Evolutionary conservation across 306 rosid genomes (phyloP), one percentile per base, ranked within the genome.

Genomic region (Prinsepia uniflora): DNA sequence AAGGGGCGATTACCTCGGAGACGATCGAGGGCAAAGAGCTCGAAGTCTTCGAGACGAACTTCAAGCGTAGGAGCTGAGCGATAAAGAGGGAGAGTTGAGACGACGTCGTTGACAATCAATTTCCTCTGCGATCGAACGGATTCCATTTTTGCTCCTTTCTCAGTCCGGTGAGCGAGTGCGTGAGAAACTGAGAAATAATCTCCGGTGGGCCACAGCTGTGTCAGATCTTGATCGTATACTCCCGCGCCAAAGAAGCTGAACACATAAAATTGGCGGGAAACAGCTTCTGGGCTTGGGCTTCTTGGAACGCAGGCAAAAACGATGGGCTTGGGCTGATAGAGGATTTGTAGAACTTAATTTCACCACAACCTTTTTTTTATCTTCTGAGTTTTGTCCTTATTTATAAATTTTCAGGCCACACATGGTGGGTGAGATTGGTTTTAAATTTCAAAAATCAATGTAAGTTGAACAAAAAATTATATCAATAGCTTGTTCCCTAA

Each of bases 1-100:
- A 60, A 42, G 39, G 56, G 17, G 68, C 10, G 55, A 12, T 41
- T 55, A 89, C 99, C 99, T 81, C 91, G 89, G 78, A 94, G 95
- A 78, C 96, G 99, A 73, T 94, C 97, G 63, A 91, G 75, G 80
- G 99, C 99, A 71, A 80, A 91, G 57, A 85, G 90, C 84, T 91
- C 95, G 57, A 94, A 94, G 56, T 91, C 95, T 76, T 94, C 96
- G 55, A 94, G 97, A 48, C 91, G 75, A 71, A 91, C 96, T 75
- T 94, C 97, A 24, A 94, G 92, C 1, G 77, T 22, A 0, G 99
- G 99, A 70, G 96, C 88, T 36, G 90, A 87, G 49, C 97, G 96
- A 81, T 94, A 89, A 19, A 89, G 83, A 6, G 91, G 91, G 64
- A 91, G 73, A 39, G 86, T 54, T 4, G 83, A 52, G 34, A 72